A percentile compares a stretch with the other conserved stretches of the same genome.
phyloP scores from a whole-genome alignment of 176 grass and related monocot genomes.

The Chloris gayana region DNA sequence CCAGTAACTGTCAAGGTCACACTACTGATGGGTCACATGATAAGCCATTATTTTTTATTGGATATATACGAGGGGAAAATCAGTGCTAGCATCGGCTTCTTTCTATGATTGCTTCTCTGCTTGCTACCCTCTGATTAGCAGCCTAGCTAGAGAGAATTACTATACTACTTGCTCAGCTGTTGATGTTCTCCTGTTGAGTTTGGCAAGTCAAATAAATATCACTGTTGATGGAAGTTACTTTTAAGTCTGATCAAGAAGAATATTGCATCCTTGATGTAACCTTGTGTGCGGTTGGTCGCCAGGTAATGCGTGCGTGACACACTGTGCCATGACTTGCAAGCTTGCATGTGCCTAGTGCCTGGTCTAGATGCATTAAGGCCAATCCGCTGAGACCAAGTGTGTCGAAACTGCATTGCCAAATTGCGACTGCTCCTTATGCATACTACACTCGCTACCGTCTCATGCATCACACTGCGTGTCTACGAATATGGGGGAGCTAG shows the following conservation, averaged over 20 bases:
- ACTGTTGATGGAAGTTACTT: not conserved
- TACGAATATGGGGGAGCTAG: not conserved
- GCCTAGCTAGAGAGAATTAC: too few relatives aligned
- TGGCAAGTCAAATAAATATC: constrained; percentile 3
- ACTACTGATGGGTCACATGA: constrained; percentile 32
- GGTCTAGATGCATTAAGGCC: constrained; percentile 12
- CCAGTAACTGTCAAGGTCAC: constrained; percentile 47
- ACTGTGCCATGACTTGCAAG: not conserved
- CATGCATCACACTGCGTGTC: not conserved
- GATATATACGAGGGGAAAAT: not conserved
- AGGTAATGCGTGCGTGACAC: not conserved
- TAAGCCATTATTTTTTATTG: constrained; percentile 27
- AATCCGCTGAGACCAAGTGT: not conserved
- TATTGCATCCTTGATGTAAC: not conserved
- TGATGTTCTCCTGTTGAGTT: not conserved
- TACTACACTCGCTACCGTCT: not conserved
- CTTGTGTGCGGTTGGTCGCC: not conserved
- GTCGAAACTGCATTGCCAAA: not conserved
- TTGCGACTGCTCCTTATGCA: not conserved
- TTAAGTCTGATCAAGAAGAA: not conserved
- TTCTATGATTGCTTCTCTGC: constrained; percentile 37
- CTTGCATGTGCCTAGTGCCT: not conserved
- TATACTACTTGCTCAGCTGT: not conserved
- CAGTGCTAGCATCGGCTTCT: not conserved
- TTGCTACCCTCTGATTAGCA: not conserved